Base-by-base conservation (phyloP, 495 filamentous ascomycete species). In the Jackrogersella multiformis region DNA sequence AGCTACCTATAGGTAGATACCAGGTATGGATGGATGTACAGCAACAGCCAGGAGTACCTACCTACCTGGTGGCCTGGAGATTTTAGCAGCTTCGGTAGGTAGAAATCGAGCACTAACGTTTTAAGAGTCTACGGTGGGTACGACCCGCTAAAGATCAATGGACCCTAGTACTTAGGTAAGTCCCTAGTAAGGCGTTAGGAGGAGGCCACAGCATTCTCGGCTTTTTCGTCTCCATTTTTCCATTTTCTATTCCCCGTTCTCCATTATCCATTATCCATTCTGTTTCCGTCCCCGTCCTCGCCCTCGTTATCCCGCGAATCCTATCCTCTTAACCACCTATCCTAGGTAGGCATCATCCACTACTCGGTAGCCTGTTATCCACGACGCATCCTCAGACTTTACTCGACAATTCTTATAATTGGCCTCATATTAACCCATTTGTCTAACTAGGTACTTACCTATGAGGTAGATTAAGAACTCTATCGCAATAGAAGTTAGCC, bases 61-160 rank as follows among this genome's bases (percentile, higher is more conserved):
- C n/a, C n/a, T n/a, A n/a, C n/a, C n/a, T n/a, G n/a, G n/a, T n/a
- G n/a, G n/a, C n/a, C n/a, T n/a, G 41, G 20, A 52, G 39, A 59
- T 54, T 62, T 58, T 68, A 35, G 54, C 30, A 57, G 45, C 57
- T 61, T 61, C 61, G 61, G 67, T 55, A 70, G 61, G 67, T 55
- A 70, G 67, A 66, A 61, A 62, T 35, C 60, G 34, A 56, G 51
- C 66, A 48, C 67, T 65, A 70, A 69, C 41, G 32, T 15, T 57
- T 69, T 69, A 64, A n/a, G 52, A 44, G 61, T 53, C 45, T 66
- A 53, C 30, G 59, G 66, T 70, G 61, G 56, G 12, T 62, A 58
- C 5, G 67, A 62, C 57, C 61, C 67, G 67, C 67, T 66, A 70
- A 70, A 70, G 67, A 62, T 61, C 61, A 64, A 56, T 55, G 44